A percentile compares a stretch with the other conserved stretches of the same genome.
Conservation (phyloP, 2,329 filamentous ascomycete genomes). For the Septoria linicola region DNA sequence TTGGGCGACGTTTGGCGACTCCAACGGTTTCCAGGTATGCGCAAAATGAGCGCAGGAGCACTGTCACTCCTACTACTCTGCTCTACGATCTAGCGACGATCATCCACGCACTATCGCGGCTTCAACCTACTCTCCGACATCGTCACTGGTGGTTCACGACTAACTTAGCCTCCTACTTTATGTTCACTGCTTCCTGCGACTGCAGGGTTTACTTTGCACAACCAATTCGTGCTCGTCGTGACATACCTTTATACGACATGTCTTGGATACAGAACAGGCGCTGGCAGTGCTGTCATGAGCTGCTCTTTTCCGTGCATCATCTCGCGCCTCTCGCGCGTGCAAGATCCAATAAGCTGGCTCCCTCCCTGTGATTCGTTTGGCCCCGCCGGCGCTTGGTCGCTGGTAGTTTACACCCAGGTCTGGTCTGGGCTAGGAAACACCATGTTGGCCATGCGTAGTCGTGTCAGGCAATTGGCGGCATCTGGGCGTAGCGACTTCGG, state of each 20-base stretch:
- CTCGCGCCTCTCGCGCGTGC: background rate
- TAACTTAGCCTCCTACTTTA: conserved; percentile 14
- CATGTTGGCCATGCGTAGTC: conserved; percentile 19
- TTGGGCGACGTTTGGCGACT: conserved; percentile 4
- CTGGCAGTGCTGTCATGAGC: background rate
- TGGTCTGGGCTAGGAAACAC: conserved; percentile 1
- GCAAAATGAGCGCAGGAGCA: background rate
- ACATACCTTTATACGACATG: too few species aligned
- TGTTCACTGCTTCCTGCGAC: conserved; percentile 15
- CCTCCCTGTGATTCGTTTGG: background rate
- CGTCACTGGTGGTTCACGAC: too few species aligned
- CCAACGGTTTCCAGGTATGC: background rate
- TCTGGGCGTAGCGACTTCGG: conserved; percentile 23
- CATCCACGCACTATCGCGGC: conserved; percentile 22
- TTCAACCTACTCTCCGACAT: conserved; percentile 3
- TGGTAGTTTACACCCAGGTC: conserved; percentile 17
- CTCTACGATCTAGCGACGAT: conserved; percentile 11
- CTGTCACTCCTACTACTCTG: too few species aligned
- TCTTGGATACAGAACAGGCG: background rate
- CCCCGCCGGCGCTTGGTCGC: conserved; percentile 8
- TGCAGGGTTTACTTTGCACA: background rate
- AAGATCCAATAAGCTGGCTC: background rate
- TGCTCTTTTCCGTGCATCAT: background rate
- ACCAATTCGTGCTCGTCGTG: too few species aligned
- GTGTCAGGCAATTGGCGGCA: conserved; percentile 19